Evolutionary conservation across 352 stramenopile species (phyloP).

Genomic region (Phytophthora lateralis): DNA sequence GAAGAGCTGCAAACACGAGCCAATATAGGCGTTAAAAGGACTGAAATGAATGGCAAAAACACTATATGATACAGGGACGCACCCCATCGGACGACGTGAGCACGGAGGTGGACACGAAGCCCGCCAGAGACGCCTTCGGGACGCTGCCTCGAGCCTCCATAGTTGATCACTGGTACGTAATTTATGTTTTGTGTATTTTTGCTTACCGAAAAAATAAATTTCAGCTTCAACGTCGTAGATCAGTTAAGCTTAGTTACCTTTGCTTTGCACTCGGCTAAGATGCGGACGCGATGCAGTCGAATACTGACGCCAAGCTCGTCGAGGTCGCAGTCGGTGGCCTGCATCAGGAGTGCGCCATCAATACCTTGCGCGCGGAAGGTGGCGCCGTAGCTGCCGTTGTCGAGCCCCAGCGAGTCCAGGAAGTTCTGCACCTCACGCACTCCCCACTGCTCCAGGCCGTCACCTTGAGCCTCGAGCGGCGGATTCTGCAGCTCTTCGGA

Average conservation of each 20-base stretch:
- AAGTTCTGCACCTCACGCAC: constrained; percentile 52
- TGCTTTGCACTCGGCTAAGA: constrained; percentile 40
- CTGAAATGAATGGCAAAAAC: background rate
- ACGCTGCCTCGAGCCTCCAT: constrained; percentile 36
- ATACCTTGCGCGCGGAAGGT: constrained; percentile 59
- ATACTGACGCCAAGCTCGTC: constrained; percentile 71
- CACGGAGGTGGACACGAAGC: constrained; percentile 85
- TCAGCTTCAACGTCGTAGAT: constrained; percentile 4
- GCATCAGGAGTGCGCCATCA: constrained; percentile 60
- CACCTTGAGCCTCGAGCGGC: constrained; percentile 6
- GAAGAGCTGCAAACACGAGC: constrained; percentile 64
- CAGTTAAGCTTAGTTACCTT: too few species aligned
- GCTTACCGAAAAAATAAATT: background rate
- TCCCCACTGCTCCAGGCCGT: constrained; percentile 42
- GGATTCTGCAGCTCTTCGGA: constrained; percentile 6
- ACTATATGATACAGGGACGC: constrained; percentile 9
- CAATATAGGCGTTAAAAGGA: background rate
- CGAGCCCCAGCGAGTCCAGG: constrained; percentile 53
- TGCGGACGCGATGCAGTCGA: constrained; percentile 75
- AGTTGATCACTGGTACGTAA: background rate
- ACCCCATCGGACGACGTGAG: constrained; percentile 87
- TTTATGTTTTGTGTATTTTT: background rate
- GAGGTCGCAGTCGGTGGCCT: constrained; percentile 62
- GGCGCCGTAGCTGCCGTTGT: constrained; percentile 43
- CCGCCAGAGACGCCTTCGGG: constrained; percentile 47